Evolutionary conservation across 768 basidiomycete genomes (phyloP).

Genomic region (Neoboletus brunneissimus): DNA sequence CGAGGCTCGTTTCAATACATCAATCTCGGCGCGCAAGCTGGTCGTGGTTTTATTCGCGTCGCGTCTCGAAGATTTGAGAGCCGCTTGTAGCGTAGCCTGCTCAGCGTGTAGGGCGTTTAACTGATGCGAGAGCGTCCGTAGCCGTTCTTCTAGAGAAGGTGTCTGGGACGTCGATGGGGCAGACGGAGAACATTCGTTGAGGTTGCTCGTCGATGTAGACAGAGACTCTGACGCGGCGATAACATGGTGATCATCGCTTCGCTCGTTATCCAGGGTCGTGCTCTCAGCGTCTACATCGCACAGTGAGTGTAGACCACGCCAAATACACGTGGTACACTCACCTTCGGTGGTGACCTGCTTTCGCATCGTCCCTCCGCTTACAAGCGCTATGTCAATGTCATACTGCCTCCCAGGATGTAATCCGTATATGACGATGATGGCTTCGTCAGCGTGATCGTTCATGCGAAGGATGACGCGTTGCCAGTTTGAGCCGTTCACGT

Average conservation of each 20-base stretch:
- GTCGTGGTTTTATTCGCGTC: conserved; percentile 85
- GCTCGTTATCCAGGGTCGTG: conserved; percentile 23
- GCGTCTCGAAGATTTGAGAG: conserved; percentile 74
- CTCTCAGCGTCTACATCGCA: conserved; percentile 19
- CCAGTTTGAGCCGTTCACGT: conserved; percentile 79
- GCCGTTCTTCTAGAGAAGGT: conserved; percentile 61
- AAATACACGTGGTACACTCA: conserved; percentile 28
- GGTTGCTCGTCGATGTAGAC: conserved; percentile 30
- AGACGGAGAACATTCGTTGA: conserved; percentile 14
- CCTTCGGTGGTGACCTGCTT: conserved; percentile 70
- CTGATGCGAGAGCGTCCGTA: conserved; percentile 61
- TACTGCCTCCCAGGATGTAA: conserved; percentile 87
- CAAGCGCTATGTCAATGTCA: conserved; percentile 80
- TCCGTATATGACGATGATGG: conserved; percentile 87
- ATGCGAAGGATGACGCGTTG: conserved; percentile 75
- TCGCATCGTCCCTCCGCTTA: conserved; percentile 58
- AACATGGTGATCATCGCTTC: conserved; percentile 15
- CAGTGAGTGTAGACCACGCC: conserved; percentile 5
- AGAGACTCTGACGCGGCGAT: conserved; percentile 10
- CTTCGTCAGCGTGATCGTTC: conserved; percentile 80
- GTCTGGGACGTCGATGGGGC: conserved; percentile 27
- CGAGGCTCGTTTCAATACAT: conserved; percentile 74
- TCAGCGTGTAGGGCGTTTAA: conserved; percentile 64
- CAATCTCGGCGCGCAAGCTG: conserved; percentile 78
- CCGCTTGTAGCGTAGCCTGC: conserved; percentile 60